These are phyloP conservation scores for Fusarium equiseti DNA, from an alignment of 2,329 filamentous ascomycete species.

Conservation along the genomic window DNA sequence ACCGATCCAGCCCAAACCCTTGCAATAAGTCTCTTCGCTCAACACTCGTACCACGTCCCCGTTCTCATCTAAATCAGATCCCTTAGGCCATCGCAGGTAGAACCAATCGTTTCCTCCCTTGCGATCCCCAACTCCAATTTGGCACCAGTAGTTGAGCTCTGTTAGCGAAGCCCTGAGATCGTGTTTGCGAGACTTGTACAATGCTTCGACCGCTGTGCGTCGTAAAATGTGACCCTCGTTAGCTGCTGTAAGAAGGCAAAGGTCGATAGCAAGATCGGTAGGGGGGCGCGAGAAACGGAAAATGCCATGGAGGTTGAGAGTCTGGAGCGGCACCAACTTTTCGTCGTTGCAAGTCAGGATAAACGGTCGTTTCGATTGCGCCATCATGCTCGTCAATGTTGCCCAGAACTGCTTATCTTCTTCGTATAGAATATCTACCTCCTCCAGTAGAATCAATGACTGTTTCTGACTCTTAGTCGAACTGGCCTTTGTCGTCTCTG, in stretches of 20 bases:
- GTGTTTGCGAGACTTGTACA: conserved; percentile 76
- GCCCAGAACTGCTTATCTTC: conserved; percentile 97
- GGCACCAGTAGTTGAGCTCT: conserved; percentile 96
- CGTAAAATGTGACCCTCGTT: conserved; percentile 87
- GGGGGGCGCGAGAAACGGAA: conserved; percentile 80
- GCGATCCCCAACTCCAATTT: conserved; percentile 91
- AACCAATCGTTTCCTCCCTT: conserved; percentile 93
- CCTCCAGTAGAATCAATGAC: conserved; percentile 92
- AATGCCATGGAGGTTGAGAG: conserved; percentile 85
- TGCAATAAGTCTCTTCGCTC: conserved; percentile 81
- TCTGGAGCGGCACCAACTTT: conserved; percentile 78
- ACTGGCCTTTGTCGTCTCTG: conserved; percentile 50
- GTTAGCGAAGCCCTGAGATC: conserved; percentile 86
- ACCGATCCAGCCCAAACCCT: conserved; percentile 82
- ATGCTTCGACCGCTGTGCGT: conserved; percentile 72
- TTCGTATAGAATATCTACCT: conserved; percentile 92
- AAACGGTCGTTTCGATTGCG: conserved; percentile 89
- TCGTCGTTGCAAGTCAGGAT: conserved; percentile 97
- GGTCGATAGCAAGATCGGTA: conserved; percentile 77
- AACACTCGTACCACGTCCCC: conserved; percentile 80
- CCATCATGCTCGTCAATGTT: conserved; percentile 81
- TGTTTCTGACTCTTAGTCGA: conserved; percentile 78
- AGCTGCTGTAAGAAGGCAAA: conserved; percentile 84
- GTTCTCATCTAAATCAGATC: conserved; percentile 74
- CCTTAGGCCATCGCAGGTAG: conserved; percentile 79